Evolutionary conservation across 116 monocot genomes (phyloP).

Genomic region (Papilionanthe hybrid): DNA sequence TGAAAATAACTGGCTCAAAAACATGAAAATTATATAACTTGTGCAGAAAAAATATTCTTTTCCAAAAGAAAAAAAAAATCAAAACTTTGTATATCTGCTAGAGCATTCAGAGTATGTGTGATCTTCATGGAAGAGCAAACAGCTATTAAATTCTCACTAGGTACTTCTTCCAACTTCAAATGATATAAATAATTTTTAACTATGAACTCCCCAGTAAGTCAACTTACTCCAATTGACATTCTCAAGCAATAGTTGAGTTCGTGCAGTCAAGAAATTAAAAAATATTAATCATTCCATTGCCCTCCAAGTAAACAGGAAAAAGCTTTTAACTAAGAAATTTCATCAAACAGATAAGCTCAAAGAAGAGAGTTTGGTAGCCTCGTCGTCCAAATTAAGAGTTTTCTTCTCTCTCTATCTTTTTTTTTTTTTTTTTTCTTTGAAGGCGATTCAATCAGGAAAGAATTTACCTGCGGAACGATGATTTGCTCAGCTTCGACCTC

Average conservation of each 20-base stretch:
- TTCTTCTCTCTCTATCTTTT: neutral
- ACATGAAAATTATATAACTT: too few species aligned
- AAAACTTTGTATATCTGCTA: too few species aligned
- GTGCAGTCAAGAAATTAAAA: neutral
- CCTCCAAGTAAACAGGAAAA: neutral
- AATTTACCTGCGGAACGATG: conserved; percentile 59
- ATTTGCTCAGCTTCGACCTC: conserved; percentile 62
- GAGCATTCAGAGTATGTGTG: too few species aligned
- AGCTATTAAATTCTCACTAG: too few species aligned
- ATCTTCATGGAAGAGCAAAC: too few species aligned
- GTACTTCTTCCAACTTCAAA: too few species aligned
- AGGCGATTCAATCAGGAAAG: neutral
- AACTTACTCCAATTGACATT: too few species aligned
- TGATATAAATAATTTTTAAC: too few species aligned
- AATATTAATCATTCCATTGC: neutral
- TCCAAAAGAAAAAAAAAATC: too few species aligned
- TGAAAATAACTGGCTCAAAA: neutral
- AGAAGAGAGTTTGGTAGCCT: neutral
- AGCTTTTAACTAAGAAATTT: neutral
- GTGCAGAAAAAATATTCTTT: too few species aligned
- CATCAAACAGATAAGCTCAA: neutral
- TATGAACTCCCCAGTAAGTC: too few species aligned
- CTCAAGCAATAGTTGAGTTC: neutral
- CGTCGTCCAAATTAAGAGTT: too few species aligned
- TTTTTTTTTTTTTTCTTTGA: neutral